Evolutionary conservation across 73 alveolate genomes (phyloP), one percentile per base, ranked within the genome.

Genomic region (Effrenium voratum): DNA sequence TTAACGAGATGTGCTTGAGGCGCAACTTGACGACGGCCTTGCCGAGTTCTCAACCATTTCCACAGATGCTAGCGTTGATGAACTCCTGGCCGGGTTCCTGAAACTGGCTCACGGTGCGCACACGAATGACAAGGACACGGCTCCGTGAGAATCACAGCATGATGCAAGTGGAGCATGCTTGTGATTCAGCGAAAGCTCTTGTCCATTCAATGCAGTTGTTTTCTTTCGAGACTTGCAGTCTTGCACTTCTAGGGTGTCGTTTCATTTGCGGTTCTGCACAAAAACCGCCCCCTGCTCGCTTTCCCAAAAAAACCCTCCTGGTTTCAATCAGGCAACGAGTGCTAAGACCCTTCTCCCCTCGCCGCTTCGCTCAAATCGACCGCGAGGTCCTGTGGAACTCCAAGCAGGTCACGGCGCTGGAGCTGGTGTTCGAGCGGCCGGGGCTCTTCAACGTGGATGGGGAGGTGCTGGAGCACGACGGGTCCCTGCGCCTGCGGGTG

Each of bases 91-190:
- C 6, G 97, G 97, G 30, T 90, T 90, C 16, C n/a, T 90, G 97
- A 90, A 90, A 75, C 57, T 90, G 97, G 87, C 97, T 10, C 82
- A 66, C n/a, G 97, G 97, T 5, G 97, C 97, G 22, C 97, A 90
- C 87, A 90, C 97, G 5, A 87, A 52, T 13, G 97, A 90, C 57
- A 60, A 90, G 97, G 97, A 66, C 52, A 38, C 16, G 86, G 82
- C 26, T 52, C 63, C 63, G 63, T 19, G 63, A 19, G 26, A 19
- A 12, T 52, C 63, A 8, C 63, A 8, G 26, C 19, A 52, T 52
- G 19, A 19, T 52, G 63, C 26, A 52, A 52, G 63, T 52, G 63
- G 63, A n/a, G n/a, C n/a, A n/a, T n/a, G n/a, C n/a, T n/a, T n/a
- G n/a, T n/a, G n/a, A n/a, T n/a, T n/a, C n/a, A n/a, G n/a, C n/a